Evolutionary conservation across 805 yeast species (phyloP).

Genomic region (Teunomyces lycoperdinae): DNA sequence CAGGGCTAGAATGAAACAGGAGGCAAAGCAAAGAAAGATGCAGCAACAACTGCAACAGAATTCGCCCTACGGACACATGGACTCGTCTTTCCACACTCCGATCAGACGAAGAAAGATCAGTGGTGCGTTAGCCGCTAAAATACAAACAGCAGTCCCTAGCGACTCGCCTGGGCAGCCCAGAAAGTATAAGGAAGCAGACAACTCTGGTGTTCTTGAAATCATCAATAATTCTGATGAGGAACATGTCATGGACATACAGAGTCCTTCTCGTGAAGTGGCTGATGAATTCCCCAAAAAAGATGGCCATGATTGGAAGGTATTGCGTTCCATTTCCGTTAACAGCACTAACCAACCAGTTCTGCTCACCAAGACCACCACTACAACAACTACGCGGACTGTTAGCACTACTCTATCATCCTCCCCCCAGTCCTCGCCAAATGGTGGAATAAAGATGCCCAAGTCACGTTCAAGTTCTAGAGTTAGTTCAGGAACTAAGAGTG

Average conservation of each 20-base stretch:
- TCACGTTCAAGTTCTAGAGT: conserved; percentile 22
- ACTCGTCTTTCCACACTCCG: conserved; percentile 66
- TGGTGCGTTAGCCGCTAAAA: conserved; percentile 66
- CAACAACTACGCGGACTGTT: conserved; percentile 50
- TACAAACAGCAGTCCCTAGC: conserved; percentile 78
- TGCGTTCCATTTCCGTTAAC: conserved; percentile 37
- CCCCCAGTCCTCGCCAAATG: conserved; percentile 27
- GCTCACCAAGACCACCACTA: conserved; percentile 43
- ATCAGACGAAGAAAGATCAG: conserved; percentile 63
- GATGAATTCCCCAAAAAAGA: conserved; percentile 23
- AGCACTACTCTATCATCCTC: conserved; percentile 38
- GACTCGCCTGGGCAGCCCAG: conserved; percentile 98
- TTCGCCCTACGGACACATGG: conserved; percentile 28
- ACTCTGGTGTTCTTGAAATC: conserved; percentile 34
- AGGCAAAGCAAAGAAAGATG: conserved; percentile 35
- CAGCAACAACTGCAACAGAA: conserved; percentile 32
- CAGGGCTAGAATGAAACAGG: conserved; percentile 50
- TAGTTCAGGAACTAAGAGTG: conserved; percentile 14
- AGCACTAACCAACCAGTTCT: conserved; percentile 31
- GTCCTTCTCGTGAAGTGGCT: not conserved
- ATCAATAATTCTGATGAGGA: conserved; percentile 48
- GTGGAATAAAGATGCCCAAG: conserved; percentile 22
- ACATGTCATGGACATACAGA: conserved; percentile 15
- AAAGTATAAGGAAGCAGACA: conserved; percentile 45
- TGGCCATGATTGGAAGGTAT: conserved; percentile 35